Evolutionary conservation across 2,329 filamentous ascomycete species (phyloP).

Genomic region (Ambrosiella cleistominuta): DNA sequence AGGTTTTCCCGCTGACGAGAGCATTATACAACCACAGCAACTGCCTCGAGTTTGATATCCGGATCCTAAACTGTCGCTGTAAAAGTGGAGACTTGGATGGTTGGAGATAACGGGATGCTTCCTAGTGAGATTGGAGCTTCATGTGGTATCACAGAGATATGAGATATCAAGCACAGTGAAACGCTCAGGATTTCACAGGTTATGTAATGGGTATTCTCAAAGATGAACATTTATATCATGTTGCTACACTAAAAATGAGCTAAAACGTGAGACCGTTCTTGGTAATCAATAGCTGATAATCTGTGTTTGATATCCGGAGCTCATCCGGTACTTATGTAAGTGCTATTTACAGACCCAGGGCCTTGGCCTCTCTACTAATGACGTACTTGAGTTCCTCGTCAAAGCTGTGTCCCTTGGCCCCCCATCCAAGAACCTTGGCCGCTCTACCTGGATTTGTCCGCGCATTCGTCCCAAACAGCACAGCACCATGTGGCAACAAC

Average conservation of each 20-base stretch:
- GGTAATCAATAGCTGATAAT: too few relatives aligned
- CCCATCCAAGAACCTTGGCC: background rate
- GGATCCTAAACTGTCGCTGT: background rate
- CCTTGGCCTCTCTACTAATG: background rate
- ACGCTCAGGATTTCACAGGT: too few relatives aligned
- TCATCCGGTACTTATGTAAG: too few relatives aligned
- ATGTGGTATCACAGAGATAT: too few relatives aligned
- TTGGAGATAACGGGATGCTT: background rate
- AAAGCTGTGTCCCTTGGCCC: background rate
- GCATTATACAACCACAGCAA: background rate
- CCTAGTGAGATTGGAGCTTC: background rate
- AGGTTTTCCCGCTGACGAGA: background rate
- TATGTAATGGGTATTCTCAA: too few relatives aligned
- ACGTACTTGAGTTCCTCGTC: background rate
- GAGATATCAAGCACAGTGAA: too few relatives aligned
- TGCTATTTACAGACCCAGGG: background rate
- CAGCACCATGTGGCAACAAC: background rate
- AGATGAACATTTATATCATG: too few relatives aligned
- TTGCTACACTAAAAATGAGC: too few relatives aligned
- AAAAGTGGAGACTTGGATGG: background rate
- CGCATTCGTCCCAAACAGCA: background rate
- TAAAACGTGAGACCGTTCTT: too few relatives aligned
- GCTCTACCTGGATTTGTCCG: background rate
- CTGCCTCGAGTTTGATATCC: background rate
- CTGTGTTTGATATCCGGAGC: too few relatives aligned